These are phyloP conservation scores for Escallonia rubra DNA, from an alignment of 129 eudicot species.

Conservation along the genomic window DNA sequence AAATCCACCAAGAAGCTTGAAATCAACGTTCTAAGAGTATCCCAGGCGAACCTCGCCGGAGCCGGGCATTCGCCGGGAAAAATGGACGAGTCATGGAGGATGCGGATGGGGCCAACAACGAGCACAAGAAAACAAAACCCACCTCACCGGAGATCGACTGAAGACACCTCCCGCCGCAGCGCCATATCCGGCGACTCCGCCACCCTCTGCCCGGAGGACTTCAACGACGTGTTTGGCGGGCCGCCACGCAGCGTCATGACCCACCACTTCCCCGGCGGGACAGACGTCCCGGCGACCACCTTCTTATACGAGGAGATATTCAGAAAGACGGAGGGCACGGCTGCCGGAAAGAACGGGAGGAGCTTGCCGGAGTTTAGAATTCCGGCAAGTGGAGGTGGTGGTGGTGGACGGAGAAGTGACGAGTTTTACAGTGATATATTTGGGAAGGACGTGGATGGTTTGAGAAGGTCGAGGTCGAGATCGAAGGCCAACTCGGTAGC, in stretches of 20 bases:
- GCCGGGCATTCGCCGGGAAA: not conserved
- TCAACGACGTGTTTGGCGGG: slow-evolving; percentile 79
- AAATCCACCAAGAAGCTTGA: too few species aligned
- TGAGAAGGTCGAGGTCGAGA: slow-evolving; percentile 43
- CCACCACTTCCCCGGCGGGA: slow-evolving; percentile 40
- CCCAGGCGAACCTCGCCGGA: not conserved
- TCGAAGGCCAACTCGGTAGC: slow-evolving; percentile 8
- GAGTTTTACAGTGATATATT: slow-evolving; percentile 64
- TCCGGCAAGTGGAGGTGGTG: slow-evolving; percentile 30
- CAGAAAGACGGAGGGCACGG: slow-evolving; percentile 16
- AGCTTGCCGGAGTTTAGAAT: slow-evolving; percentile 71
- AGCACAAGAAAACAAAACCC: not conserved
- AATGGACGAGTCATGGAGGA: slow-evolving; percentile 82
- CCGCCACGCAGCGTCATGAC: slow-evolving; percentile 66
- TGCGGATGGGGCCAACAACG: slow-evolving; percentile 44
- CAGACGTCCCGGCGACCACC: slow-evolving; percentile 15
- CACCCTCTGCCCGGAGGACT: slow-evolving; percentile 47
- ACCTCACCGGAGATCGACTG: slow-evolving; percentile 46
- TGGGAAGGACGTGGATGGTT: slow-evolving; percentile 32
- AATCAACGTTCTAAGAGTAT: not conserved
- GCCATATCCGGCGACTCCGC: slow-evolving; percentile 9
- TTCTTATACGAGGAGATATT: slow-evolving; percentile 54
- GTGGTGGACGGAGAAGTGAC: slow-evolving; percentile 19
- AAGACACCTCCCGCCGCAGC: slow-evolving; percentile 23
- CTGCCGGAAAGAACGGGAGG: slow-evolving; percentile 34